Base-by-base conservation (phyloP, 129 eudicot species). In the Scalesia atractyloides region DNA sequence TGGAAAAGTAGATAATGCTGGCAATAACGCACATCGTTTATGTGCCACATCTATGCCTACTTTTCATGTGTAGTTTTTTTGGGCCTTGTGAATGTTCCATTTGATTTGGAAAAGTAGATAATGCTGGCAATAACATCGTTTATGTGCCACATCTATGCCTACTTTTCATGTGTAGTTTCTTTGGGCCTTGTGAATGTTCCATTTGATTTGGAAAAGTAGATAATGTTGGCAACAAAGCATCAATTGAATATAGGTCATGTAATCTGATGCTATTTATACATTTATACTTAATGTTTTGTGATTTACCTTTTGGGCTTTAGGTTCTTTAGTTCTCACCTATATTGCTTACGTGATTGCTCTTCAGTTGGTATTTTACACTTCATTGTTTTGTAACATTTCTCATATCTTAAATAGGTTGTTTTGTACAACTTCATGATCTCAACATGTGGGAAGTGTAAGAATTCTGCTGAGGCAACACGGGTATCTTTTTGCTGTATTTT, bases 371-470 rank as follows among this genome's bases (percentile, higher is more conserved):
- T 68, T 24, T 53, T 6, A n/a, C 22, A 14, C 63, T 57, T 79
- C 1, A 49, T 37, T 46, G 22, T 36, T 59, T 15, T 39, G 18
- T 24, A 47, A 20, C 54, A 18, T 39, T 80, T 44, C 34, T 72
- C 43, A 1, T 64, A 57, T 68, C 13, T 66, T 44, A 68, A 61
- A n/a, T 65, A 90, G 98, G 96, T 83, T 75, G 84, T 91, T 63
- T 73, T 90, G 57, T 93, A 85, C 92, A 93, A 93, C 82, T 83
- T 82, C 76, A 76, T 93, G 84, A 90, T 93, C 73, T 84, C 98
- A 17, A 90, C 89, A n/a, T 93, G 98, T 71, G 98, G 89, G 37
- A 93, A 87, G 74, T 87, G 98, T 84, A 77, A 79, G 75, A 86
- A 81, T 24, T 88, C 97, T 16, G 73, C 77, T 70, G 92, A 84